These are phyloP conservation scores for Venturiaceae sp. DNA, from an alignment of 2,329 filamentous ascomycete genomes.

Conservation along the genomic window DNA sequence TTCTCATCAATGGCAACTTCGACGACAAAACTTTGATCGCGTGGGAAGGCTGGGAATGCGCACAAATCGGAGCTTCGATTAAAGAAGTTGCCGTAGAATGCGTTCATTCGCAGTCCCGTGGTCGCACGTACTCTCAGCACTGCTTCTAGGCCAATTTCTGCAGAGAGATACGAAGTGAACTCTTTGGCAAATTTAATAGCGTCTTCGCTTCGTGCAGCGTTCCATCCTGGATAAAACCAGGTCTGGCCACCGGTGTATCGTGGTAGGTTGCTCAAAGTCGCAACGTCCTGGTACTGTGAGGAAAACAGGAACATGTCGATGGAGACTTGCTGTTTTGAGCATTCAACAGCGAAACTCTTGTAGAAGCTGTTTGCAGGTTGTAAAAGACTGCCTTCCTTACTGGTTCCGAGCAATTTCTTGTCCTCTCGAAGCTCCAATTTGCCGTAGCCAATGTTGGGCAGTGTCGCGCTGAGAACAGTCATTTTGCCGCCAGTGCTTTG, in stretches of 20 bases:
- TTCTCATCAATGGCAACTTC: constrained; percentile 97
- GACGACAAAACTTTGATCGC: constrained; percentile 95
- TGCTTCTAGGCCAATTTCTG: constrained; percentile 91
- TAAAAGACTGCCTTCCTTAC: constrained; percentile 77
- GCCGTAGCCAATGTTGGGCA: constrained; percentile 83
- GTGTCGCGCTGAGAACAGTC: constrained; percentile 76
- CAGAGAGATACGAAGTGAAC: constrained; percentile 93
- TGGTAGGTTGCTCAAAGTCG: constrained; percentile 88
- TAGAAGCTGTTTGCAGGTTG: constrained; percentile 96
- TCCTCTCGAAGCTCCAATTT: constrained; percentile 91
- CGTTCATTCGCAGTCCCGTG: constrained; percentile 89
- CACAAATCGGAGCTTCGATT: constrained; percentile 96
- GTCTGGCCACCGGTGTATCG: constrained; percentile 95
- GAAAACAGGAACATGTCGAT: constrained; percentile 98
- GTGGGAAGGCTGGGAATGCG: constrained; percentile 94
- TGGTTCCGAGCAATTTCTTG: constrained; percentile 89
- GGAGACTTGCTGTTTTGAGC: constrained; percentile 96
- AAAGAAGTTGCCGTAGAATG: constrained; percentile 99
- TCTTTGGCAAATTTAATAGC: constrained; percentile 96
- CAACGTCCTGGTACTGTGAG: constrained; percentile 93
- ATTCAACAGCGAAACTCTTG: constrained; percentile 98
- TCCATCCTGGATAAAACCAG: constrained; percentile 98
- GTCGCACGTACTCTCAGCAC: constrained; percentile 92
- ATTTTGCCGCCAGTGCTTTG: constrained; percentile 92
- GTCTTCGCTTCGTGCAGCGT: constrained; percentile 84